A percentile compares a stretch with the other conserved stretches of the same genome.
These are phyloP conservation scores for Aspergillus avenaceus DNA, from an alignment of 495 filamentous ascomycete species.

Conservation along the genomic window DNA sequence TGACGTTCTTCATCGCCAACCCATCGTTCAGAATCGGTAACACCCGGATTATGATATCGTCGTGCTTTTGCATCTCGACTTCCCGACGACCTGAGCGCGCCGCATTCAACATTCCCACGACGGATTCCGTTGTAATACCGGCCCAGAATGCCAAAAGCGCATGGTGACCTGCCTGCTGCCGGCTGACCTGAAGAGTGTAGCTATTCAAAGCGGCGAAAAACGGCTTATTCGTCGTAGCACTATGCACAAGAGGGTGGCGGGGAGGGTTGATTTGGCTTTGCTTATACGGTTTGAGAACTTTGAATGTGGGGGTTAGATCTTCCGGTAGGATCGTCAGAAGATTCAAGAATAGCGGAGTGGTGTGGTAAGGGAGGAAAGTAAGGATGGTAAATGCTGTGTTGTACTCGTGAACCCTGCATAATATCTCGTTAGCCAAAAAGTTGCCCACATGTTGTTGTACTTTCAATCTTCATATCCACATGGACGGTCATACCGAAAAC, in stretches of 20 bases:
- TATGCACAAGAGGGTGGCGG: conserved; percentile 73
- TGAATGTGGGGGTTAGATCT: conserved; percentile 67
- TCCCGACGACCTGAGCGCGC: conserved; percentile 64
- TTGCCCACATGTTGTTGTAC: too few relatives aligned
- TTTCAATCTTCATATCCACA: conserved; percentile 1
- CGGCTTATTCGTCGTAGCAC: conserved; percentile 64
- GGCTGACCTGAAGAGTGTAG: conserved; percentile 67
- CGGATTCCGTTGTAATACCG: conserved; percentile 72
- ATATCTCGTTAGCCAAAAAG: conserved; percentile 37
- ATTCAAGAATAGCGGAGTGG: conserved; percentile 71
- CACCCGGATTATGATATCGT: conserved; percentile 70
- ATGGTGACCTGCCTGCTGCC: conserved; percentile 64
- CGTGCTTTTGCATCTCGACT: conserved; percentile 67
- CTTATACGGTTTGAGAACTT: conserved; percentile 81
- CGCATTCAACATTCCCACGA: conserved; percentile 72
- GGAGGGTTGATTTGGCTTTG: conserved; percentile 68
- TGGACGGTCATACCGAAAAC: conserved; percentile 67
- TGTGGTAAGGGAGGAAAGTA: conserved; percentile 90
- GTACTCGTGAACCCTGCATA: conserved; percentile 77
- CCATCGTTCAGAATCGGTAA: conserved; percentile 73
- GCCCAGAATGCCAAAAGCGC: conserved; percentile 84
- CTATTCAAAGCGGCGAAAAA: conserved; percentile 70
- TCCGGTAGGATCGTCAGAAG: conserved; percentile 78
- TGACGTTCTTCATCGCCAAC: conserved; percentile 64
- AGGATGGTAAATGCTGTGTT: conserved; percentile 77